A percentile compares a stretch with the other conserved stretches of the same genome.
Conservation (phyloP, 2,329 filamentous ascomycete genomes). For the Ceratocystis papillata region DNA sequence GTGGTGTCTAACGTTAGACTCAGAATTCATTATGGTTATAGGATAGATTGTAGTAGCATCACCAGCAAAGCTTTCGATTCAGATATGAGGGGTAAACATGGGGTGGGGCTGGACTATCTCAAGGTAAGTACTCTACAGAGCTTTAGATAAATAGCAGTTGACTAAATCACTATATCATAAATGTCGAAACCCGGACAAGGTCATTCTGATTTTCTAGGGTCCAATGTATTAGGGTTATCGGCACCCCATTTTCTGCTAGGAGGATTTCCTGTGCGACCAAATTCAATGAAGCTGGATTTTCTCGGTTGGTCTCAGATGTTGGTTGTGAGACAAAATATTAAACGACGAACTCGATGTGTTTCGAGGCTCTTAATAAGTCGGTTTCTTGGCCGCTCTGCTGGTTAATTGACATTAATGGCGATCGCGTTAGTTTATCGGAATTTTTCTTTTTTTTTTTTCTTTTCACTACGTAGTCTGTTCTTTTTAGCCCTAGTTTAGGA, state of each 20-base stretch:
- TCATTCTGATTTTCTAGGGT: background rate
- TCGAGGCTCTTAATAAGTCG: background rate
- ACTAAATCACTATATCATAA: too few species aligned
- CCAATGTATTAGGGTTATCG: background rate
- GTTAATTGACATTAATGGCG: background rate
- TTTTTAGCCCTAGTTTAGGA: background rate
- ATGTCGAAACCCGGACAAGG: too few species aligned
- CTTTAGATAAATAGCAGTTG: too few species aligned
- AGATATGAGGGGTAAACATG: background rate
- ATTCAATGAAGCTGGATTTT: background rate
- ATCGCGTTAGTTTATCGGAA: background rate
- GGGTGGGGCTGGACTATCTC: background rate
- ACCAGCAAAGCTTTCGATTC: background rate
- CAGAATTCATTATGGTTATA: background rate
- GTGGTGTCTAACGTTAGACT: background rate
- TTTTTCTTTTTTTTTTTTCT: background rate
- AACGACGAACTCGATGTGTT: slow-evolving; percentile 5
- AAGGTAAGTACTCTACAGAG: background rate
- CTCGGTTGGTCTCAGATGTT: slow-evolving; percentile 9
- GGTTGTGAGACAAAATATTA: slow-evolving; percentile 6
- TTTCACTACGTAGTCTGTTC: background rate
- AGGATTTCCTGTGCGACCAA: slow-evolving; percentile 10
- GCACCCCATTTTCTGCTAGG: background rate
- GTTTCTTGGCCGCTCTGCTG: background rate
- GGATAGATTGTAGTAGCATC: background rate